phyloP scores from a whole-genome alignment of 1,284 basidiomycete species.

The Neotropicomus parvogracilis region DNA sequence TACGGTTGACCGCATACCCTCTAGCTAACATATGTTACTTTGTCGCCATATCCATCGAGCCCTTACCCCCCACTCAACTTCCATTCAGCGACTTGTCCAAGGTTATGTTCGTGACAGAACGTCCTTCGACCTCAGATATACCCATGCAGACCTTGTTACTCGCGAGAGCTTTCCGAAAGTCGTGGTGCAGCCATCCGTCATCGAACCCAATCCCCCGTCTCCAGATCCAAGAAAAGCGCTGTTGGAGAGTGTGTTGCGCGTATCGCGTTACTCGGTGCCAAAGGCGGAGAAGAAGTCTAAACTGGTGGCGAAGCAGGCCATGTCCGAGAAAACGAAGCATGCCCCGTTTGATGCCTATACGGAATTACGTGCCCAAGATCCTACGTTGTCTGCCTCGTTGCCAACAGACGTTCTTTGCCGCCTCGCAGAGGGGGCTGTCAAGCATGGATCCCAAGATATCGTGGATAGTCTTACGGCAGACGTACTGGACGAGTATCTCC shows the following conservation, averaged over 20 bases:
- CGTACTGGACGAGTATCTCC: constrained; percentile 32
- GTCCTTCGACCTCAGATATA: constrained; percentile 22
- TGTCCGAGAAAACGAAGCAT: constrained; percentile 17
- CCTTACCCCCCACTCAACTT: constrained; percentile 32
- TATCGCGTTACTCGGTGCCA: constrained; percentile 31
- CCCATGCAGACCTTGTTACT: constrained; percentile 20
- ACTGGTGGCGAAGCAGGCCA: constrained; percentile 11
- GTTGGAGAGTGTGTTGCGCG: constrained; percentile 27
- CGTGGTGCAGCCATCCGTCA: not conserved
- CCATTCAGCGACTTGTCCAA: constrained; percentile 23
- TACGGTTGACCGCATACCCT: not conserved
- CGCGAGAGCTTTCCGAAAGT: constrained; percentile 15
- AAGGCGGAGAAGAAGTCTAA: constrained; percentile 12
- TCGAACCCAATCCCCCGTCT: not conserved
- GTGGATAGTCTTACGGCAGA: constrained; percentile 36
- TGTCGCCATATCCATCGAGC: constrained; percentile 47
- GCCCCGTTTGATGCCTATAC: constrained; percentile 29
- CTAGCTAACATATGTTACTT: constrained; percentile 59
- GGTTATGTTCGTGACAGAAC: constrained; percentile 26
- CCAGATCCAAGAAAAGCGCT: constrained; percentile 14
- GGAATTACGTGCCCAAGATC: constrained; percentile 27
- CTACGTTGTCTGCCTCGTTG: constrained; percentile 21
- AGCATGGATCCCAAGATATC: constrained; percentile 31
- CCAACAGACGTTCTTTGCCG: constrained; percentile 28
- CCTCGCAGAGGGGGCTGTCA: constrained; percentile 30